Base-by-base conservation (phyloP, 2,329 filamentous ascomycete genomes). In the Verticillium zaregamsianum region DNA sequence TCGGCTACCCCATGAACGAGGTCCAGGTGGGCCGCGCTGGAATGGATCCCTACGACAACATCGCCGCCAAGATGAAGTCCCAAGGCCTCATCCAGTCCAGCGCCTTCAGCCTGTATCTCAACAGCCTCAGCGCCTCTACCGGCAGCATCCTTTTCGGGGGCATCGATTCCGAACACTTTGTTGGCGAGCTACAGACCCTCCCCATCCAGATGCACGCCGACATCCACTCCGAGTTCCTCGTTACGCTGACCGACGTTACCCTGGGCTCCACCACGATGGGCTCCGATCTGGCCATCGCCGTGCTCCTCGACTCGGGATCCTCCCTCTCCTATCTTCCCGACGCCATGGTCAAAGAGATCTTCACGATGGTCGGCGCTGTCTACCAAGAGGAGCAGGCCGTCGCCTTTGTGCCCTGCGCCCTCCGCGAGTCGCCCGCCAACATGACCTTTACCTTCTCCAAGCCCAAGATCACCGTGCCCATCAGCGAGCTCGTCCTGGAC, bases 1-100 rank as follows among this genome's bases (percentile, higher is more conserved):
- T 98, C 64, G 93, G 93, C 7, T 97, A 97, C 72, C 72, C 83
- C 0, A 73, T 82, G 66, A 95, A 96, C 72, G 93, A 97, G 76
- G 91, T 90, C 14, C 86, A 89, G 67, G 86, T 90, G 55, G 82
- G 82, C 59, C 80, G 85, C 65, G 82, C 80, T 9, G 79, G 82
- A 6, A 74, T 79, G 62, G 62, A 75, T 4, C 62, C 84, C 0
- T 93, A 93, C 74, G 74, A 85, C 54, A 93, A 93, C 71, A 78
- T 93, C 7, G 90, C 90, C 2, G 81, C 84, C 52, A 84, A 84
- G 63, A 79, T 93, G 78, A 84, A 84, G 1, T 74, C 84, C 33
- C 78, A 83, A 4, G 86, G 86, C 8, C 60, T 82, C 58, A 91
- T 91, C 66, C 74, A 82, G 20, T 86, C 88, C 20, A 88, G 84